Base-by-base conservation (phyloP, 495 filamentous ascomycete genomes). In the Xylaria scruposa region DNA sequence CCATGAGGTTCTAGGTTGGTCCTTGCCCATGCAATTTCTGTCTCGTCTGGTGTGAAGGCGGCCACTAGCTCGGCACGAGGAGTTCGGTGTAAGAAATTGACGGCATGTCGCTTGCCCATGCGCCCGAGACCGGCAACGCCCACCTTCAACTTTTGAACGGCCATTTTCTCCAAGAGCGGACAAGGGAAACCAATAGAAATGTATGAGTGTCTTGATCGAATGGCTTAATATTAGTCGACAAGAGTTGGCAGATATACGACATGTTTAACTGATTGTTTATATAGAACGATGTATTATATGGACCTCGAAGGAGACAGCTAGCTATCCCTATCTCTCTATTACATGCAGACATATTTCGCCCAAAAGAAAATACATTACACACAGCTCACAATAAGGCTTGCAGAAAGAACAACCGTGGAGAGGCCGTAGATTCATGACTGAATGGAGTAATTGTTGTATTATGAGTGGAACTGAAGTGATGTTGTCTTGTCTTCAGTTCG, bases 41-140 rank as follows among this genome's bases (percentile, higher is more conserved):
- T 74, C 46, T 81, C 81, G 44, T 87, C 86, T 0, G 86, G 85
- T 1, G 83, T 83, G 70, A 81, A 85, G 54, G 81, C 85, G 29
- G 87, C 87, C 5, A 88, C 87, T 9, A 90, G 77, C 51, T 88
- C 75, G n/a, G 86, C 85, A 17, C 85, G 85, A 21, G 87, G 85
- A 44, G 83, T 85, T 47, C 83, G 82, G 63, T 88, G 73, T 2
- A 88, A 77, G 76, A 89, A 85, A 74, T 87, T 85, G 9, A 86
- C 74, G 46, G 86, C 87, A 75, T 89, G 87, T 64, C 86, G 82
- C 74, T 88, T 87, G 73, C 87, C 87, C 87, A 89, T 89, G 62
- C 87, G 86, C 64, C 87, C 87, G 46, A 89, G 84, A 70, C 87
- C 87, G 49, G 84, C 85, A 67, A 83, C 83, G 73, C 80, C 87